Evolutionary conservation across 148 eudicot species (phyloP), one percentile per base, ranked within the genome.

Genomic region (Heliosperma pusillum): DNA sequence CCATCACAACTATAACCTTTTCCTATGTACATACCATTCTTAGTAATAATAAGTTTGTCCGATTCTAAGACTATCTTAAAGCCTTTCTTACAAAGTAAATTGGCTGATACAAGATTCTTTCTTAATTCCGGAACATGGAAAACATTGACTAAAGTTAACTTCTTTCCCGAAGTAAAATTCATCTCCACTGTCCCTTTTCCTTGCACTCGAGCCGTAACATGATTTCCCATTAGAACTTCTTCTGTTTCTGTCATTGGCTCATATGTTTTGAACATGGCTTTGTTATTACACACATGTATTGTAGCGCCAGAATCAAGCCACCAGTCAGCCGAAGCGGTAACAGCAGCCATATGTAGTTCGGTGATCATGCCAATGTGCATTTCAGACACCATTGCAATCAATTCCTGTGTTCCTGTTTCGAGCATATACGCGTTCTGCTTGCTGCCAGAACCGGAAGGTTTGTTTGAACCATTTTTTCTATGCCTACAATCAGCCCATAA

Each of bases 41-140:
- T 63, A 63, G 66, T 63, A 63, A 63, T 63, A 25, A 63, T 63
- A 11, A 27, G 36, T 27, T 63, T 63, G 10, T 63, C 66, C 3
- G 19, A 63, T 19, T 27, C 40, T 26, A 27, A 63, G 0, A 63
- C 64, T 59, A 59, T 59, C 13, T 59, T 59, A 59, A 59, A 59
- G 24, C 64, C 64, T 24, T 57, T 59, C 27, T 59, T 59, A 59
- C 64, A 59, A 21, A 59, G 8, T 24, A 59, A 59, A 2, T 59
- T 59, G 12, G 64, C 64, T 7, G 64, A 59, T n/a, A 64, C 10
- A 12, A 26, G 20, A 10, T 64, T 64, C 68, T 30, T 64, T 64
- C 67, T 57, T 21, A 57, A 19, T 57, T 57, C 61, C 1, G 61
- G 61, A 57, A 57, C 61, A 57, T 57, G 24, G 13, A 25, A 63